These are phyloP conservation scores for Aureobasidium sp. DNA, from an alignment of 2,329 filamentous ascomycete genomes.

Conservation along the genomic window DNA sequence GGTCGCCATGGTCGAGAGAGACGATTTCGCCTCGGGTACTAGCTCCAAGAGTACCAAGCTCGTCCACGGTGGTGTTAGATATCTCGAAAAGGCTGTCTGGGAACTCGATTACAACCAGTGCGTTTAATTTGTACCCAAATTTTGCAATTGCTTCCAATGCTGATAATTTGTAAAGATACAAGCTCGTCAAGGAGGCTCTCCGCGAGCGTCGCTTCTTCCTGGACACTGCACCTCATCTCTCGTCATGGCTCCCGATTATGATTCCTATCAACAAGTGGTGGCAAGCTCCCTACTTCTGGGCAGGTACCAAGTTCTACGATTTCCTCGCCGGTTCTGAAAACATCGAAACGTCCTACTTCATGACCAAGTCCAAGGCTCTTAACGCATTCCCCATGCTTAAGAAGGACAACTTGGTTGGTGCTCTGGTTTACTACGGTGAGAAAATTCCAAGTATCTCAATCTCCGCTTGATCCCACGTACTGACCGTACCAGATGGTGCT, in stretches of 20 bases:
- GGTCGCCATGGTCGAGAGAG: constrained; percentile 73
- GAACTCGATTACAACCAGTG: constrained; percentile 77
- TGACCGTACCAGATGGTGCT: constrained; percentile 57
- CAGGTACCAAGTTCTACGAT: constrained; percentile 75
- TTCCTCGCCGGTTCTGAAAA: constrained; percentile 78
- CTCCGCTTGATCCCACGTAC: background rate
- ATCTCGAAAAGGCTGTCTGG: constrained; percentile 80
- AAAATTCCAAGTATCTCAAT: background rate
- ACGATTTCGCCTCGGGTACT: constrained; percentile 75
- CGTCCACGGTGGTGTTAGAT: constrained; percentile 77
- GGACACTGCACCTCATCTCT: constrained; percentile 75
- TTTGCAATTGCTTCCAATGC: background rate
- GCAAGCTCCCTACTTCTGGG: constrained; percentile 75
- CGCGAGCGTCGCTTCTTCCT: constrained; percentile 78
- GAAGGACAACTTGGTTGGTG: constrained; percentile 68
- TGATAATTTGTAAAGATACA: constrained; percentile 37
- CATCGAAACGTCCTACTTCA: constrained; percentile 82
- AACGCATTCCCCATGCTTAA: constrained; percentile 87
- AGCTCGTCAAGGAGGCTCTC: constrained; percentile 73
- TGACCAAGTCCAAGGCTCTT: constrained; percentile 77
- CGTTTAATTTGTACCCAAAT: constrained; percentile 18
- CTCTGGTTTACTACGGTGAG: constrained; percentile 75
- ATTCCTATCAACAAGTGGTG: constrained; percentile 77
- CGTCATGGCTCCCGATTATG: constrained; percentile 75
- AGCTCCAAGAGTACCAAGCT: constrained; percentile 85